Evolutionary conservation across 495 filamentous ascomycete genomes (phyloP), one percentile per base, ranked within the genome.

Genomic region (Xylaria sp.): DNA sequence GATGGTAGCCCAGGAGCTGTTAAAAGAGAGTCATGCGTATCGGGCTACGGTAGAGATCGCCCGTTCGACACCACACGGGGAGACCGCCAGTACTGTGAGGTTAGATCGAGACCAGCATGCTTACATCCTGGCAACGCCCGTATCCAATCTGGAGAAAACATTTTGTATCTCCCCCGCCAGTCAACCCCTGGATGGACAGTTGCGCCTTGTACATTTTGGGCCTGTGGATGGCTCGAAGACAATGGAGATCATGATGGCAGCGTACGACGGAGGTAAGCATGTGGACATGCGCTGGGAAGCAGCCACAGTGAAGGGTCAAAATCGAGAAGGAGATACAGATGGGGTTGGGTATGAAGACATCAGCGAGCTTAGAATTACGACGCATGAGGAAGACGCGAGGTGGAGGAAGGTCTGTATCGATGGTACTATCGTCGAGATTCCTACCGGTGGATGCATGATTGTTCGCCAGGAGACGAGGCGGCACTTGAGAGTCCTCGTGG

Each of bases 341-440:
- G 61, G 57, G 40, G 91, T 95, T 2, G 84, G 85, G 0, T 97
- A 97, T 78, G 85, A 88, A 24, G 82, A 85, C 31, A 80, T 93
- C 50, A 87, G 90, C 3, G 85, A 86, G 29, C 55, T 95, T 29
- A 84, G 83, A 55, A 88, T 97, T 37, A 84, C 89, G 43, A 89
- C 97, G 46, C 69, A 84, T 11, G 91, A 95, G 73, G 69, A 76
- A 17, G 88, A 92, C 59, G 76, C 88, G 52, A 83, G 88, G 71
- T 97, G 93, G 94, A 82, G 94, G 68, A 88, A 93, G 71, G 87
- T 97, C 2, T 98, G 95, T 76, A 83, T 98, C 29, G 95, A 98
- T 82, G 95, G 95, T 15, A 92, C 90, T 69, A 95, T 97, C 72
- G 86, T 97, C 12, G 86, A 85, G 67, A 77, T 97, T 21, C 89